Percentiles rank a stretch among this genome's conserved stretches.
These are phyloP conservation scores for Priceomyces carsonii DNA, from an alignment of 805 yeast genomes.

Conservation along the genomic window DNA sequence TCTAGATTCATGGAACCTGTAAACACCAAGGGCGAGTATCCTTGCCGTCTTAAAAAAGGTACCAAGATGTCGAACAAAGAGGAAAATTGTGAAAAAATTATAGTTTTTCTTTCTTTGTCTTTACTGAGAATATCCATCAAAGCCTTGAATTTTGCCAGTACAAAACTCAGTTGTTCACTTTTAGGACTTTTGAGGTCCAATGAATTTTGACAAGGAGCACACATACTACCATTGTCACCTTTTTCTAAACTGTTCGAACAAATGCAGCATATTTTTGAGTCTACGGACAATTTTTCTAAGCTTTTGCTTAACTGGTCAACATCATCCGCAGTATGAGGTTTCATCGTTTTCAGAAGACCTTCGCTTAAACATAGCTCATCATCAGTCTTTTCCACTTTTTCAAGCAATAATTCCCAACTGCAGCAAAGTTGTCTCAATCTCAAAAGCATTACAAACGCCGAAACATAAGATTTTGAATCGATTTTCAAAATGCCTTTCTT, in stretches of 20 bases:
- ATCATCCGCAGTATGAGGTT: slow-evolving; percentile 16
- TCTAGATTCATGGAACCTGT: slow-evolving; percentile 33
- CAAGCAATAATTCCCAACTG: slow-evolving; percentile 23
- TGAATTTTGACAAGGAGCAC: slow-evolving; percentile 1
- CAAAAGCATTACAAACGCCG: slow-evolving; percentile 27
- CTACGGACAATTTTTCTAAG: slow-evolving; percentile 14
- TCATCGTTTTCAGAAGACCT: slow-evolving; percentile 7
- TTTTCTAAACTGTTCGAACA: slow-evolving; percentile 10
- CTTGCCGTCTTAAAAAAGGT: slow-evolving; percentile 24
- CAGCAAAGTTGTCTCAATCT: slow-evolving; percentile 39
- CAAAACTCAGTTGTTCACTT: neutral
- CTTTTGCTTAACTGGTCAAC: slow-evolving; percentile 2
- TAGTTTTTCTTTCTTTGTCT: slow-evolving; percentile 40
- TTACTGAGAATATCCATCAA: slow-evolving; percentile 30
- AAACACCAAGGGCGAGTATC: slow-evolving; percentile 30
- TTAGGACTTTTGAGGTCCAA: neutral
- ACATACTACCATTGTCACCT: neutral
- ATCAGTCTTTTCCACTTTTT: neutral
- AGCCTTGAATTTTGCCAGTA: slow-evolving; percentile 32
- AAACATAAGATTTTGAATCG: slow-evolving; percentile 14
- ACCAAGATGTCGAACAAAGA: slow-evolving; percentile 30
- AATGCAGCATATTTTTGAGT: slow-evolving; percentile 20
- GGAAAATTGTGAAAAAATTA: slow-evolving; percentile 47
- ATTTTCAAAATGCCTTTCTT: neutral
- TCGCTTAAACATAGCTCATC: neutral